Evolutionary conservation across 1,139 yeast species (phyloP).

Genomic region (Nakaseomyces bracarensis): DNA sequence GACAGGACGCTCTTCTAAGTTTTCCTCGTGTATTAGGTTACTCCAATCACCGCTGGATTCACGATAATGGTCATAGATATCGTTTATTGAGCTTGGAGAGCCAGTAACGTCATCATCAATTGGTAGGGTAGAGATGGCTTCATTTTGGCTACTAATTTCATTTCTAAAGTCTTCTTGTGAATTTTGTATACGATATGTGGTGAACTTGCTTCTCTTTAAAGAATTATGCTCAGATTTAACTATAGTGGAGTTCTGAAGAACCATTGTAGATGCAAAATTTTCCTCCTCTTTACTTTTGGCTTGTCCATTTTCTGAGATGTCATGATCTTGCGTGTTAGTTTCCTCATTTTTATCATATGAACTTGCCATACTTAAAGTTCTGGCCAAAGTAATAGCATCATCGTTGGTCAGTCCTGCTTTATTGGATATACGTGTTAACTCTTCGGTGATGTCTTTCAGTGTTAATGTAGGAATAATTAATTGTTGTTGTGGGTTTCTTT

Average conservation of each 20-base stretch:
- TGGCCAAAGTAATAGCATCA: constrained; percentile 63
- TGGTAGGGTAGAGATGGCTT: background rate
- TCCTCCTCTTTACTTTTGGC: constrained; percentile 7
- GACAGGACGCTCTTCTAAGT: background rate
- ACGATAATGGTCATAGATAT: constrained; percentile 20
- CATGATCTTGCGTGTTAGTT: background rate
- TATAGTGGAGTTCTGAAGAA: constrained; percentile 10
- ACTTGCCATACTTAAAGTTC: constrained; percentile 39
- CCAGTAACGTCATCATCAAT: background rate
- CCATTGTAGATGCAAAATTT: constrained; percentile 15
- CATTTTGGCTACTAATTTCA: background rate
- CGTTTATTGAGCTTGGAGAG: constrained; percentile 21
- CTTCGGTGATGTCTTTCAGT: constrained; percentile 52
- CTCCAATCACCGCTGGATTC: constrained; percentile 15
- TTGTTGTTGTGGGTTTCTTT: background rate
- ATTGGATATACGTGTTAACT: constrained; percentile 52
- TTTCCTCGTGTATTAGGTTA: background rate
- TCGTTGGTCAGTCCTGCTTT: constrained; percentile 62
- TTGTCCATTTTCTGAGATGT: constrained; percentile 1
- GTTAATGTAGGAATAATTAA: constrained; percentile 30
- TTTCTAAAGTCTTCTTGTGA: background rate
- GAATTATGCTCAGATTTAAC: constrained; percentile 14
- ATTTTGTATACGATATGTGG: constrained; percentile 21
- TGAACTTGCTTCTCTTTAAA: constrained; percentile 19
- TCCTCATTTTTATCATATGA: constrained; percentile 6